phyloP scores from a whole-genome alignment of 225 moss, liverwort and hornwort genomes.

The Neckera pumila region DNA sequence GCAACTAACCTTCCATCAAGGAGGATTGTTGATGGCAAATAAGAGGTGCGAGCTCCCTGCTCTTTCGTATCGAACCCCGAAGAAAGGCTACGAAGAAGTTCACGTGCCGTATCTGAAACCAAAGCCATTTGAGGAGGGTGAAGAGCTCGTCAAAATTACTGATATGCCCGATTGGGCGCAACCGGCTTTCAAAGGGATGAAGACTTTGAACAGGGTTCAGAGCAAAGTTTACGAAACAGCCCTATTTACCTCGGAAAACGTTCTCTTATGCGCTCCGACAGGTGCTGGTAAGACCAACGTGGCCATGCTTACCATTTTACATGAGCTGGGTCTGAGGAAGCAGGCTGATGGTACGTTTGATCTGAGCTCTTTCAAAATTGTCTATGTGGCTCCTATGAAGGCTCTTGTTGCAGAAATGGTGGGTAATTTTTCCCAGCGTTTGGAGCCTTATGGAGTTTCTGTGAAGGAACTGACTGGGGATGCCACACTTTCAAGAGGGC shows the following conservation, averaged over 20 bases:
- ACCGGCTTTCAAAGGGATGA: conserved; percentile 81
- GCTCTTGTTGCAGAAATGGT: conserved; percentile 95
- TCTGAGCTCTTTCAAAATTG: conserved; percentile 75
- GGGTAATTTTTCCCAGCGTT: conserved; percentile 72
- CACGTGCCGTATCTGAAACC: conserved; percentile 83
- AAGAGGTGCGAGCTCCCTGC: conserved; percentile 89
- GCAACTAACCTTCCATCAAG: conserved; percentile 85
- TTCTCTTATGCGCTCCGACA: conserved; percentile 90
- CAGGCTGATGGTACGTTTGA: conserved; percentile 68
- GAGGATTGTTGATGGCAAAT: conserved; percentile 92
- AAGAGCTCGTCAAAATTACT: conserved; percentile 73
- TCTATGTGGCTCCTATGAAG: conserved; percentile 95
- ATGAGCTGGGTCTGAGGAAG: conserved; percentile 73
- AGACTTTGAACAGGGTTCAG: conserved; percentile 81
- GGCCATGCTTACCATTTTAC: conserved; percentile 84
- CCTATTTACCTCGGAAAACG: conserved; percentile 67
- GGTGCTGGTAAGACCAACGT: conserved; percentile 97
- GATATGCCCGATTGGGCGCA: conserved; percentile 98
- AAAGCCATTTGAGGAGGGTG: conserved; percentile 79
- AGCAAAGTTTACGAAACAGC: conserved; percentile 92
- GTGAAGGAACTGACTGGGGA: conserved; percentile 91
- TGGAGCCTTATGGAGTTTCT: conserved; percentile 71
- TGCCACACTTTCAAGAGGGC: conserved; percentile 85
- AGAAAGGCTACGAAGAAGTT: conserved; percentile 97
- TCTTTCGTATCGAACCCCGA: conserved; percentile 62